Evolutionary conservation across 345 rosid species (phyloP), one percentile per base, ranked within the genome.

Genomic region (Jatropha curcas): DNA sequence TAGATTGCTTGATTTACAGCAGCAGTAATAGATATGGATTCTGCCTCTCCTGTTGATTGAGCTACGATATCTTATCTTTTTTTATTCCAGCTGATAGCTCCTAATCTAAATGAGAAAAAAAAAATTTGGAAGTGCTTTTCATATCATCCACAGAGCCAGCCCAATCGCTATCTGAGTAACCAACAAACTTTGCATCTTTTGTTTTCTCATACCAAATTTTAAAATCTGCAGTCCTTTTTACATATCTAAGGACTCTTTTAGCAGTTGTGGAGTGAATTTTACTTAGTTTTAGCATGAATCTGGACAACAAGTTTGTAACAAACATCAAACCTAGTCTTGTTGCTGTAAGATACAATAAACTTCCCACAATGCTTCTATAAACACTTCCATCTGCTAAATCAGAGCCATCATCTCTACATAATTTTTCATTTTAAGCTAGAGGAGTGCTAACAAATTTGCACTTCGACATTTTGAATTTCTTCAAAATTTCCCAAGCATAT

Each of bases 31-130:
- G 52, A 2, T 6, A 69, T 37, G 5, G 4, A 56, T 6, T 55
- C 35, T 24, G 24, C 63, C 12, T 55, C 13, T 0, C 16, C 62
- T 10, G 30, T 25, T 2, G 61, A n/a, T 53, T 63, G 39, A 34
- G 76, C 69, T 2, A 63, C 52, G 1, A 4, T 16, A 16, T 35
- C 43, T 50, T 71, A n/a, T n/a, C 61, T 71, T 13, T 50, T 71
- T 16, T 48, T 20, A 12, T 13, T 1, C 68, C 48, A 71, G 8
- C 30, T 25, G 8, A 60, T 19, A 1, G 22, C 20, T 5, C 67
- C 9, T 45, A 22, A 60, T 27, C 46, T 25, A 10, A 34, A 1
- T 2, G 14, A 0, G n/a, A 72, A 72, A 1, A n/a, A n/a, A n/a
- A 16, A 48, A 0, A 61, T 2, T 35, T 30, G 0, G 33, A 6